Percentiles rank a stretch among this genome's conserved stretches.
Conservation (phyloP, 1,284 basidiomycete genomes). For the Peniophora sp. region DNA sequence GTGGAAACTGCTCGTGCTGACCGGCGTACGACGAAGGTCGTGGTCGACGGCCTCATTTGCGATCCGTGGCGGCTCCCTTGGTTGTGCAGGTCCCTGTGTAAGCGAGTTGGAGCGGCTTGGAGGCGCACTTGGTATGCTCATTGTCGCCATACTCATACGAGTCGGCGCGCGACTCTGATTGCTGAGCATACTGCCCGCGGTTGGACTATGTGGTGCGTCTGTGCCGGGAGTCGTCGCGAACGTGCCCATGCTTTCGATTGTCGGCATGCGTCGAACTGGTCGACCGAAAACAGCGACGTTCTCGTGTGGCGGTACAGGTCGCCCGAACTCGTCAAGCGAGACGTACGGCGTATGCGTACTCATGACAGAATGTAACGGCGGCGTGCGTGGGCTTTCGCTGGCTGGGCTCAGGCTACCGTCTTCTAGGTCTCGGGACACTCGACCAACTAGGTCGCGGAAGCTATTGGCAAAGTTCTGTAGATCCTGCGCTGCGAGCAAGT, state of each 20-base stretch:
- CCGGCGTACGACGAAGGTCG: too few relatives aligned
- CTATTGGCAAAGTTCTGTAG: conserved; percentile 36
- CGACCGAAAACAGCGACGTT: conserved; percentile 52
- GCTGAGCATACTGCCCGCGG: background rate
- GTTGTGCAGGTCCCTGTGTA: background rate
- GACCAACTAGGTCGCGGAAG: conserved; percentile 40
- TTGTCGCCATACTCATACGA: conserved; percentile 9
- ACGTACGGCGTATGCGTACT: conserved; percentile 9
- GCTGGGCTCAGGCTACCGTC: conserved; percentile 32
- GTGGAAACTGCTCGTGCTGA: background rate
- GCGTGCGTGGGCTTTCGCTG: conserved; percentile 8
- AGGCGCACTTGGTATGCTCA: conserved; percentile 6
- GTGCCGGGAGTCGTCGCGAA: too few relatives aligned
- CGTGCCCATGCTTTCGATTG: conserved; percentile 62
- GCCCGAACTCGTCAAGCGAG: conserved; percentile 12
- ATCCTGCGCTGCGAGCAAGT: conserved; percentile 13
- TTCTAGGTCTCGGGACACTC: conserved; percentile 43
- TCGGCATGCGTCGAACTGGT: conserved; percentile 63
- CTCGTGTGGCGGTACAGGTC: conserved; percentile 28
- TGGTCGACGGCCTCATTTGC: too few relatives aligned
- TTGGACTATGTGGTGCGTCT: conserved; percentile 11
- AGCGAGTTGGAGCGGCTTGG: conserved; percentile 18
- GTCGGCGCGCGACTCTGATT: conserved; percentile 9
- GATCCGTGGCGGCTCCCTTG: background rate
- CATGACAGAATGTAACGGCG: conserved; percentile 10